These are phyloP conservation scores for Trichosporon sp. DNA, from an alignment of 1,284 basidiomycete species.

Conservation along the genomic window DNA sequence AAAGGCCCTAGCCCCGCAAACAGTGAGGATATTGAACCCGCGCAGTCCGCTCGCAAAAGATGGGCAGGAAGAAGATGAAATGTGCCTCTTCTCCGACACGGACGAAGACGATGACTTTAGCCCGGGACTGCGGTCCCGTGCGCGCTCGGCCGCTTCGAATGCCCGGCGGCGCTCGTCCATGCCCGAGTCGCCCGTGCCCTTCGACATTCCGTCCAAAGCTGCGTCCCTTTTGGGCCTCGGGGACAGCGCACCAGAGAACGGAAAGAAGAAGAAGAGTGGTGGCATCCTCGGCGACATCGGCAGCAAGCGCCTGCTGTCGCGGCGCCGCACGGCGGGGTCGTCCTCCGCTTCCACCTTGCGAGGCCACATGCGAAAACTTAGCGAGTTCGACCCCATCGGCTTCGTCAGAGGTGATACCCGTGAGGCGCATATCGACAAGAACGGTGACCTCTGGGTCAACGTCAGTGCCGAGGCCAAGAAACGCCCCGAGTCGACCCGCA, in stretches of 20 bases:
- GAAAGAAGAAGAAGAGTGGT: conserved; percentile 4
- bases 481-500: neutral
- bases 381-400: conserved; percentile 9
- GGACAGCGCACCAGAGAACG: neutral
- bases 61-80: neutral
- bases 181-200: neutral
- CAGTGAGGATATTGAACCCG: neutral
- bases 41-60: neutral
- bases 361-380: conserved; percentile 11
- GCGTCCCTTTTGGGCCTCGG: neutral
- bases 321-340: neutral
- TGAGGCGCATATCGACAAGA: conserved; percentile 4
- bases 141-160: neutral
- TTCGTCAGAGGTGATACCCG: neutral
- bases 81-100: neutral
- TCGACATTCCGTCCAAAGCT: conserved; percentile 3
- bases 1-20: neutral
- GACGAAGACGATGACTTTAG: conserved; percentile 13
- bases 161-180: neutral
- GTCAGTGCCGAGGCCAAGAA: conserved; percentile 12
- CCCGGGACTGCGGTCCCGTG: neutral
- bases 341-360: neutral
- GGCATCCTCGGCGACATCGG: conserved; percentile 1
- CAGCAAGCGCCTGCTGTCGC: neutral
- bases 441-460: conserved; percentile 10